Base-by-base conservation (phyloP, 768 basidiomycete species). In the Collybia sordida region DNA sequence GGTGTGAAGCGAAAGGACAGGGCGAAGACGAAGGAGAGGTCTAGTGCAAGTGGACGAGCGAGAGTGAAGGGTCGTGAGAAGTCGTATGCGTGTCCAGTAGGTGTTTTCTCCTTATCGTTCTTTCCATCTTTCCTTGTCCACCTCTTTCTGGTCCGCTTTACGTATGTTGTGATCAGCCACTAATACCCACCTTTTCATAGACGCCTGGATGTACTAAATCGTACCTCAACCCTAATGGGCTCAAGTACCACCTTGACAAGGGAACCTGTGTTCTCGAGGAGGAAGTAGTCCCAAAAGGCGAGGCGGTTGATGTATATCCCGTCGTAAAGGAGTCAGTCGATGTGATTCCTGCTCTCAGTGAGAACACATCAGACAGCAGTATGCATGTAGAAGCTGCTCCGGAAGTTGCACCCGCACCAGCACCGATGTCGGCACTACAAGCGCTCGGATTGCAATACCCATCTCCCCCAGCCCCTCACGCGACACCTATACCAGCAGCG, bases 221-320 rank as follows among this genome's bases (percentile, higher is more conserved):
- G 23, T 87, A 87, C 58, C 73, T 84, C 36, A 85, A 83, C 62
- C 76, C 82, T 6, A 86, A 85, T 54, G 85, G 86, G 8, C 68
- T 86, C 40, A 83, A 83, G 61, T 85, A 87, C 57, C 85, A 86
- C 56, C 64, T 82, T 44, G 80, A 83, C 57, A 85, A 82, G 58
- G 85, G 85, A 9, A 84, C 80, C 2, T 86, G 86, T 61, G 75
- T 71, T 50, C 67, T 76, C 34, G 74, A 72, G 35, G 39, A 45
- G 31, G 53, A 22, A 15, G 31, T 11, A 3, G 11, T 14, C 31
- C 3, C 6, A 14, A 31, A 4, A 11, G 4, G 9, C 3, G 31
- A 31, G 11, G 31, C 31, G 14, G 31, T 31, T 3, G 31, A 31
- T 12, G 31, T 31, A 14, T 31, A 31, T 14, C 31, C 31, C 31